These are phyloP conservation scores for Sistotremastrum niveocremeum DNA, from an alignment of 768 basidiomycete genomes.

Conservation along the genomic window DNA sequence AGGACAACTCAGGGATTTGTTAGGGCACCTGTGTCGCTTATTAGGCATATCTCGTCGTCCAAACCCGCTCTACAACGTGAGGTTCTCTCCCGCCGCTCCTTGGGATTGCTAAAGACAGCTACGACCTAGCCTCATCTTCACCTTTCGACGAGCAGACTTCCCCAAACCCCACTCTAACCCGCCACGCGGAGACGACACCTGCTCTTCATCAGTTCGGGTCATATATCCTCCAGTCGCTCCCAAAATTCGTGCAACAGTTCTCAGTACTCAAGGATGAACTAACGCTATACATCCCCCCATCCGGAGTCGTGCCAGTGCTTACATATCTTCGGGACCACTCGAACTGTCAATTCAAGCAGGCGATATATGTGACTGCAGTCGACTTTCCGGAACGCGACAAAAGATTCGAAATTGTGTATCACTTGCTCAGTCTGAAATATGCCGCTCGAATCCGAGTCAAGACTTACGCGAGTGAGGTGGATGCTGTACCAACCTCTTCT, in stretches of 20 bases:
- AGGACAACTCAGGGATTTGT: too few species aligned
- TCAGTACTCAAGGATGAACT: slow-evolving; percentile 94
- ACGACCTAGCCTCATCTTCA: slow-evolving; percentile 39
- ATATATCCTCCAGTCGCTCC: slow-evolving; percentile 84
- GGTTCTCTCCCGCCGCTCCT: too few species aligned
- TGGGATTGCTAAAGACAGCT: too few species aligned
- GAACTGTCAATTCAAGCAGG: slow-evolving; percentile 84
- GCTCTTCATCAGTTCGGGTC: slow-evolving; percentile 84
- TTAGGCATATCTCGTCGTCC: too few species aligned
- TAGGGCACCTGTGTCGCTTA: too few species aligned
- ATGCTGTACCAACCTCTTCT: slow-evolving; percentile 74
- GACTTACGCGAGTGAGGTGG: slow-evolving; percentile 90
- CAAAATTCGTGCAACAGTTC: slow-evolving; percentile 97
- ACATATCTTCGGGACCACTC: slow-evolving; percentile 92
- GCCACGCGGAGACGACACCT: slow-evolving; percentile 60
- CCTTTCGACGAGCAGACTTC: slow-evolving; percentile 88
- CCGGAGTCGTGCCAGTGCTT: slow-evolving; percentile 70
- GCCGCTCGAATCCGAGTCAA: slow-evolving; percentile 88
- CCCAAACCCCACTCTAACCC: slow-evolving; percentile 66
- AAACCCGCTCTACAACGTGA: too few species aligned
- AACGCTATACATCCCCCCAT: slow-evolving; percentile 74
- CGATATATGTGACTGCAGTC: slow-evolving; percentile 90
- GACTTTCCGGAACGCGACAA: slow-evolving; percentile 90
- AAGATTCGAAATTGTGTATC: slow-evolving; percentile 95
- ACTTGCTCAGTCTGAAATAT: slow-evolving; percentile 69